Conservation (phyloP, 2,329 filamentous ascomycete species). For the Pestalotiopsis sp. region DNA sequence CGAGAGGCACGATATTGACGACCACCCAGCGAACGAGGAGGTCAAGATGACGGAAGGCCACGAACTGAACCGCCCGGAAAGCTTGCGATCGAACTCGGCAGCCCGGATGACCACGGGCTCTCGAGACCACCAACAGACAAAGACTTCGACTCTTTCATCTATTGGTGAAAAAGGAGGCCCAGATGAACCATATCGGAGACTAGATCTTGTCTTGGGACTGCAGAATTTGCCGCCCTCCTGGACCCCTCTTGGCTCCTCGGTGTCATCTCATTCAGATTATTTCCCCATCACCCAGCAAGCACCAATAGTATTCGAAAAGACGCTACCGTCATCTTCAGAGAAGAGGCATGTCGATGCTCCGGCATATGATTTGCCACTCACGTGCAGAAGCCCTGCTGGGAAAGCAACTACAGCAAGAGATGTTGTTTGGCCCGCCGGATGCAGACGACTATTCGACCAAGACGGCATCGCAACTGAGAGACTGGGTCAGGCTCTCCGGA, state of each 20-base stretch:
- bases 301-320: background rate
- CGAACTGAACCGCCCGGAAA: background rate
- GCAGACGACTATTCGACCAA: conserved; percentile 74
- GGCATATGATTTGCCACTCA: background rate
- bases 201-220: background rate
- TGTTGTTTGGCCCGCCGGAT: conserved; percentile 42
- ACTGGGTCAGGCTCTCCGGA: conserved; percentile 71
- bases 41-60: background rate
- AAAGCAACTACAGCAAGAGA: background rate
- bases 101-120: background rate
- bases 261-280: background rate
- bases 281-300: background rate
- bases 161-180: background rate
- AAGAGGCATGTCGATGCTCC: background rate
- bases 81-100: background rate
- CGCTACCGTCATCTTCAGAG: background rate
- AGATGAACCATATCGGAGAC: background rate
- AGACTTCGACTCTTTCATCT: background rate
- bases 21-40: background rate
- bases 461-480: conserved; percentile 68
- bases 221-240: background rate
- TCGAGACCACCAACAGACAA: background rate
- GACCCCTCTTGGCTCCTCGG: background rate
- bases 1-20: background rate
- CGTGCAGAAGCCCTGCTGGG: background rate